Conservation (phyloP, 495 filamentous ascomycete species). For the Darksidea phi region DNA sequence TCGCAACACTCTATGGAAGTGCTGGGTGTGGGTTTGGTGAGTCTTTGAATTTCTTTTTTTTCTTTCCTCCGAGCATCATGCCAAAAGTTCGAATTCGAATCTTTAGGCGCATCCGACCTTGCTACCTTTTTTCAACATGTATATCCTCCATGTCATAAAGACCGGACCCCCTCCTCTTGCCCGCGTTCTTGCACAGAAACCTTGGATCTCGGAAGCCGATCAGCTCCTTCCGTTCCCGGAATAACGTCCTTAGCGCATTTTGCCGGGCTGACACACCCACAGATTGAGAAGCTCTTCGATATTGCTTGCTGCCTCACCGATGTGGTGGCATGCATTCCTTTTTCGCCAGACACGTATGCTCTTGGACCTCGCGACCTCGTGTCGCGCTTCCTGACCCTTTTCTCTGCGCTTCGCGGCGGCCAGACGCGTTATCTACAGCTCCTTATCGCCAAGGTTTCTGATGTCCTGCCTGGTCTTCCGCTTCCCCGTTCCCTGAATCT, state of each 20-base stretch:
- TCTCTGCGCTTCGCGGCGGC: slow-evolving; percentile 68
- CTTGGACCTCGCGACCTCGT: slow-evolving; percentile 71
- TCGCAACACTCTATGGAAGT: slow-evolving; percentile 66
- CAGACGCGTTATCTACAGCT: slow-evolving; percentile 69
- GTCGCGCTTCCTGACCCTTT: slow-evolving; percentile 63
- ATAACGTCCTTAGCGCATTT: not conserved
- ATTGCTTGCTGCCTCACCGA: slow-evolving; percentile 72
- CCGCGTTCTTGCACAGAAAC: not conserved
- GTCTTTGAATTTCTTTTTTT: slow-evolving; percentile 24
- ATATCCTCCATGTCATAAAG: too few relatives aligned
- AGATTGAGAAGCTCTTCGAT: slow-evolving; percentile 76
- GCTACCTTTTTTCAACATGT: slow-evolving; percentile 21
- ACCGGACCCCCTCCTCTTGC: too few relatives aligned
- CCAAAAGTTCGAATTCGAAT: too few relatives aligned
- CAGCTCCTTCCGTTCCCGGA: not conserved
- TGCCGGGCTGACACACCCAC: slow-evolving; percentile 30
- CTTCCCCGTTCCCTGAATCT: slow-evolving; percentile 27
- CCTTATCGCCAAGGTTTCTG: slow-evolving; percentile 66
- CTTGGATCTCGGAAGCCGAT: not conserved
- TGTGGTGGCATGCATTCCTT: slow-evolving; percentile 64
- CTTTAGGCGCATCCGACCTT: too few relatives aligned
- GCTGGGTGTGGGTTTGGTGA: slow-evolving; percentile 69
- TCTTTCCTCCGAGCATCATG: too few relatives aligned
- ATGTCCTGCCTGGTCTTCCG: slow-evolving; percentile 54
- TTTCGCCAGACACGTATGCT: slow-evolving; percentile 56